Evolutionary conservation across 371 early-diverging fungal genomes (phyloP).

Genomic region (Synchytrium microbalum): DNA sequence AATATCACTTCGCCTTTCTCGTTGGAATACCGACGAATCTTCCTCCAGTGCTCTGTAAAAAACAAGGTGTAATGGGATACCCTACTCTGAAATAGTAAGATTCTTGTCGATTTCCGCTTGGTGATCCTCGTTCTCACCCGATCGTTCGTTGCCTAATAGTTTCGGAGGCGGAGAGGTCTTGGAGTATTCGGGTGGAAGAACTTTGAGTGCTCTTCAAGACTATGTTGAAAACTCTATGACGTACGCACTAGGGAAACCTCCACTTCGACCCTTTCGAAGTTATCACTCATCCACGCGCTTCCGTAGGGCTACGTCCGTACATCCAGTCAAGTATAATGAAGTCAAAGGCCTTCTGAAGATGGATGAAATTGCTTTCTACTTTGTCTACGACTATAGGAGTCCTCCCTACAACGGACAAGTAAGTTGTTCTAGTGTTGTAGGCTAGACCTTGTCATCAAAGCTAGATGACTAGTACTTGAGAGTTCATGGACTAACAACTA

Average conservation of each 20-base stretch:
- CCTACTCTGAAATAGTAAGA: slow-evolving; percentile 58
- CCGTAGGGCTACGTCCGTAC: background rate
- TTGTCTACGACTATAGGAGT: background rate
- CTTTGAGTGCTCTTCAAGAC: background rate
- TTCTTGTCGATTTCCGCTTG: no score
- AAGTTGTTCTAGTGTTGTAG: background rate
- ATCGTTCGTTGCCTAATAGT: no score
- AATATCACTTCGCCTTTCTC: no score
- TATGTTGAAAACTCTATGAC: background rate
- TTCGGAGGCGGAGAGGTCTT: background rate
- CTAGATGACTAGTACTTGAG: no score
- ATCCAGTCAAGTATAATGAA: background rate
- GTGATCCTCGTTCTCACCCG: no score
- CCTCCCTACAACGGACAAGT: background rate
- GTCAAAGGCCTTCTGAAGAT: background rate
- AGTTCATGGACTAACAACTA: background rate
- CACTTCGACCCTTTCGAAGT: no score
- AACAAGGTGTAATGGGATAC: slow-evolving; percentile 53
- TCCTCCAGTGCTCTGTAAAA: background rate
- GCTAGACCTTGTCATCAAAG: no score
- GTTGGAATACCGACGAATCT: no score
- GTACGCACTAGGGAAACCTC: no score
- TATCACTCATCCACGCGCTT: no score
- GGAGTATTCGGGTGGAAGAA: background rate
- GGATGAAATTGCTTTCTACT: background rate